Evolutionary conservation across 257 asterid species (phyloP).

Genomic region (Ophiorrhiza pumila): DNA sequence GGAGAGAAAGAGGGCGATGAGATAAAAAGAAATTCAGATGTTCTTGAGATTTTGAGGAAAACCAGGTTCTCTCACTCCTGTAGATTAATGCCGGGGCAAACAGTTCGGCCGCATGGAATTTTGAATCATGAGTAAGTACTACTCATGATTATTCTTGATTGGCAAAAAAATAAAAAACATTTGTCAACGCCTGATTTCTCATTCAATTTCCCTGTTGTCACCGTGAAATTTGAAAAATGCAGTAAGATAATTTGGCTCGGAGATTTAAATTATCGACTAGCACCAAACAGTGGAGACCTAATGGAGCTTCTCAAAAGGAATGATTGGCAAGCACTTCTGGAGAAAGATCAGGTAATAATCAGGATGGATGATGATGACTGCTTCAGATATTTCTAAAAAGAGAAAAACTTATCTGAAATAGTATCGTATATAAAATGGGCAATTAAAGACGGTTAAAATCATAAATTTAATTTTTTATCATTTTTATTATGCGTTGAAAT

Average conservation of each 20-base stretch:
- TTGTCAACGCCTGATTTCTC: too few relatives aligned
- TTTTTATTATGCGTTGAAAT: too few relatives aligned
- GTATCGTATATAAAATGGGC: too few relatives aligned
- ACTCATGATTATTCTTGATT: too few relatives aligned
- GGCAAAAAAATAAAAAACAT: too few relatives aligned
- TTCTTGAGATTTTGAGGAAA: constrained; percentile 55
- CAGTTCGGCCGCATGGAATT: constrained; percentile 39
- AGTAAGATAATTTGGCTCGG: constrained; percentile 90
- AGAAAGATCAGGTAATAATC: constrained; percentile 68
- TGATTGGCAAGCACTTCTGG: constrained; percentile 67
- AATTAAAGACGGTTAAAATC: too few relatives aligned
- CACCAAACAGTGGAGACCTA: constrained; percentile 39
- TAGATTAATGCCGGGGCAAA: constrained; percentile 22
- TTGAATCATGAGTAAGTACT: constrained; percentile 64
- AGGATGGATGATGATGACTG: neutral
- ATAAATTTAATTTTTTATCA: too few relatives aligned
- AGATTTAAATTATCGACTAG: constrained; percentile 81
- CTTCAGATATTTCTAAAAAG: too few relatives aligned
- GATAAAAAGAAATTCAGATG: constrained; percentile 58
- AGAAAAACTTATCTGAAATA: too few relatives aligned
- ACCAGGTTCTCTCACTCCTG: constrained; percentile 47
- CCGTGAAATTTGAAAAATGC: neutral
- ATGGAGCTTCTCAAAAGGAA: constrained; percentile 45
- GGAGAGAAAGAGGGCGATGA: constrained; percentile 78
- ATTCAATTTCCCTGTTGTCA: neutral